Conservation (phyloP, 176 grass and related monocot species). For the Aegilops umbellulata region DNA sequence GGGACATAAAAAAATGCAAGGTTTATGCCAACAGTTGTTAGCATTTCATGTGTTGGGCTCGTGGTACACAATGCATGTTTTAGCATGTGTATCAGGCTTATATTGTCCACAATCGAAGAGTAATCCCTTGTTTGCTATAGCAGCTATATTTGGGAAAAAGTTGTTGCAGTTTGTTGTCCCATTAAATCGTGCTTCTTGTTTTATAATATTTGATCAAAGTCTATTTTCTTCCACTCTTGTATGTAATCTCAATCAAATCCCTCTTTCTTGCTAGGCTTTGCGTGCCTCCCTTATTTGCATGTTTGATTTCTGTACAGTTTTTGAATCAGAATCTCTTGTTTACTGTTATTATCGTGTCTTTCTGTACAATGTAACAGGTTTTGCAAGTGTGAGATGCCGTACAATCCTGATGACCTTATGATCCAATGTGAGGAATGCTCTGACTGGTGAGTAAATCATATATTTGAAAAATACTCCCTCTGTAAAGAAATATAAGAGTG, state of each 20-base stretch:
- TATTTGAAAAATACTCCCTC: background rate
- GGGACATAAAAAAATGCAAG: background rate
- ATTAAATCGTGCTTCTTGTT: background rate
- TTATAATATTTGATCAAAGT: background rate
- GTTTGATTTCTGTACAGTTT: background rate
- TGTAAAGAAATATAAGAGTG: no score
- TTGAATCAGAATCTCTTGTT: slow-evolving; percentile 28
- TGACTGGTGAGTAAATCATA: slow-evolving; percentile 69
- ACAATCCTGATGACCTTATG: slow-evolving; percentile 99
- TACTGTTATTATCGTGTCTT: slow-evolving; percentile 25
- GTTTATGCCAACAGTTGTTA: background rate
- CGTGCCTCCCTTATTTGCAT: background rate
- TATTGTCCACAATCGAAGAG: background rate
- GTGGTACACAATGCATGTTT: background rate
- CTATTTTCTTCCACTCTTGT: background rate
- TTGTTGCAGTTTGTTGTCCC: background rate
- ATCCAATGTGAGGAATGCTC: slow-evolving; percentile 94
- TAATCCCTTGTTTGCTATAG: background rate
- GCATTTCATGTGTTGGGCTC: background rate
- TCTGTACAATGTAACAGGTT: slow-evolving; percentile 58
- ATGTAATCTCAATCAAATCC: background rate
- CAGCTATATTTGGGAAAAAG: slow-evolving; percentile 5
- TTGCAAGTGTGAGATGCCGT: slow-evolving; percentile 99
- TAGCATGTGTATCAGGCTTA: background rate
- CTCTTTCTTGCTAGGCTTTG: slow-evolving; percentile 3